Conservation (phyloP, 441 rosid species). For the Codiaeum variegatum region DNA sequence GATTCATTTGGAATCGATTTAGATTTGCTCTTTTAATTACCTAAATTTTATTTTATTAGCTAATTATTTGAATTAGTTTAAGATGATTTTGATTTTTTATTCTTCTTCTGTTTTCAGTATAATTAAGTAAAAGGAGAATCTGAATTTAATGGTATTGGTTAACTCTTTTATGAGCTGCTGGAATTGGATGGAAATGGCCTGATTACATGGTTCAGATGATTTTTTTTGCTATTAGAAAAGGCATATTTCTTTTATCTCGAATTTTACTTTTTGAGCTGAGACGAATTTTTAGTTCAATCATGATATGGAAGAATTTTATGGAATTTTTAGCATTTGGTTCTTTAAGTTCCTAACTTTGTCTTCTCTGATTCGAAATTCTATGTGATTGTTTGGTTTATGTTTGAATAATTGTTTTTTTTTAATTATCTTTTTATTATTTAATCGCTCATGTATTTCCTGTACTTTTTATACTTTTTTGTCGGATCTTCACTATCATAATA, state of each 20-base stretch:
- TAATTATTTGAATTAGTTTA: not conserved
- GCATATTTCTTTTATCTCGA: not conserved
- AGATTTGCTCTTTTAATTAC: not conserved
- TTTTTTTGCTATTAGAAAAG: not conserved
- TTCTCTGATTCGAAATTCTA: not conserved
- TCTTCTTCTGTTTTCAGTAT: too few species aligned
- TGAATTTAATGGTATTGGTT: not conserved
- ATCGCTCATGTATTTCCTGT: not conserved
- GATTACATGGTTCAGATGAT: not conserved
- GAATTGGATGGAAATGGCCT: slow-evolving; percentile 15
- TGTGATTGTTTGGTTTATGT: not conserved
- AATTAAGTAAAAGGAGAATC: not conserved
- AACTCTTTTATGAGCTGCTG: not conserved
- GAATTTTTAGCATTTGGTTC: slow-evolving; percentile 8
- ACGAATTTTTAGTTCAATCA: not conserved
- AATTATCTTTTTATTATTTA: not conserved
- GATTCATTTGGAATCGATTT: not conserved
- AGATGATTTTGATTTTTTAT: not conserved
- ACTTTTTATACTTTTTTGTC: not conserved
- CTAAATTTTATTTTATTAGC: not conserved
- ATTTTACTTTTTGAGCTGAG: slow-evolving; percentile 2
- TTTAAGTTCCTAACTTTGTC: slow-evolving; percentile 12
- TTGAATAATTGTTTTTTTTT: not conserved
- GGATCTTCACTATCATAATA: not conserved
- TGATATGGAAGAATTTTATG: not conserved